Percentiles rank a stretch among this genome's conserved stretches.
phyloP scores from a whole-genome alignment of 2,329 filamentous ascomycete genomes.

The Metarhizium album region DNA sequence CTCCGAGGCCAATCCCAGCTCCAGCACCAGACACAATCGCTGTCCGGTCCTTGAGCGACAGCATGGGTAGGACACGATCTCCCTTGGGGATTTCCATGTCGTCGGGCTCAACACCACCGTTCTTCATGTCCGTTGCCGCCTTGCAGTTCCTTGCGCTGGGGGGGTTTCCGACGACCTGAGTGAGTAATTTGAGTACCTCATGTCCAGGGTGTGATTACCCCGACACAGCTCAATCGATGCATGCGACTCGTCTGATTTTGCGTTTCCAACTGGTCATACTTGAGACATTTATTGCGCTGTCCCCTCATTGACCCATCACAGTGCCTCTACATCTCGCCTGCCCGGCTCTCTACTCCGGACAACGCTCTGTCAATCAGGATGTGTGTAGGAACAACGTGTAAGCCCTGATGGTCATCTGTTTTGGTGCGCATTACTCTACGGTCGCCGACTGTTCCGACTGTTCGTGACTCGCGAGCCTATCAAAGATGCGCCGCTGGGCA shows the following conservation, averaged over 20 bases:
- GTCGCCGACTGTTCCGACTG: background rate
- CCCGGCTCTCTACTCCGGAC: no score
- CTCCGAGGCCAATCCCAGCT: slow-evolving; percentile 54
- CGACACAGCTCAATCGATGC: background rate
- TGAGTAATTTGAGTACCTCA: background rate
- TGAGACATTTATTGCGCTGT: background rate
- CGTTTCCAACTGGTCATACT: background rate
- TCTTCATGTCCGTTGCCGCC: slow-evolving; percentile 30
- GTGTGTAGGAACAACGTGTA: background rate
- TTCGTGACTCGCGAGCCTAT: background rate
- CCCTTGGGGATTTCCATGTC: slow-evolving; percentile 37
- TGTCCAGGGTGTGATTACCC: background rate
- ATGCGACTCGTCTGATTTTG: background rate
- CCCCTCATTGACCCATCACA: background rate
- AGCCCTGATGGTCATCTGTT: background rate
- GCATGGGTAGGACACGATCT: slow-evolving; percentile 49
- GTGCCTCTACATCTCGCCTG: background rate
- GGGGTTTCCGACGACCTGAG: background rate
- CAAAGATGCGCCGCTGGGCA: background rate
- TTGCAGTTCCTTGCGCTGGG: background rate
- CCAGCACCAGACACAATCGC: slow-evolving; percentile 59
- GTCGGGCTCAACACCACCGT: slow-evolving; percentile 45
- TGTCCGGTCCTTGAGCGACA: slow-evolving; percentile 59
- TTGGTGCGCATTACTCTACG: background rate
- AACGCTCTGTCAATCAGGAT: background rate